Percentiles rank a stretch among this genome's conserved stretches.
Evolutionary conservation across 805 yeast species (phyloP).

Genomic region (Cyberlindnera galapagoensis): DNA sequence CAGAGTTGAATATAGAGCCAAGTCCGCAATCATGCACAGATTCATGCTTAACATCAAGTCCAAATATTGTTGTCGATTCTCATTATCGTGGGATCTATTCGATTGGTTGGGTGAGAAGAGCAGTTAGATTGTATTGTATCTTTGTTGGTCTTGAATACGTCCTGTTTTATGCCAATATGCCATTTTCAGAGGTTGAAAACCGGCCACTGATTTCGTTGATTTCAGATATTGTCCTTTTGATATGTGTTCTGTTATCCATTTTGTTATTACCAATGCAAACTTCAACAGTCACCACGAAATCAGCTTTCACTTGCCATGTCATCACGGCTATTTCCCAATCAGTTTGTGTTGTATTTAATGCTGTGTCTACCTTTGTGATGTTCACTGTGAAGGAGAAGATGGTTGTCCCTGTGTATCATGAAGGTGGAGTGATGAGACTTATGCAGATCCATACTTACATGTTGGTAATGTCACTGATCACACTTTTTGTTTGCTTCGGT

Average conservation of each 20-base stretch:
- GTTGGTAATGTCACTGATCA: background rate
- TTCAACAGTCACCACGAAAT: conserved; percentile 5
- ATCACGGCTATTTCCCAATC: conserved; percentile 3
- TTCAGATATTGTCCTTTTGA: conserved; percentile 5
- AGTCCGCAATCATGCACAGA: too few relatives aligned
- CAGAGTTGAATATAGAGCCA: too few relatives aligned
- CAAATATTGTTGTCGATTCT: conserved; percentile 2
- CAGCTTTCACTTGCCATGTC: conserved; percentile 3
- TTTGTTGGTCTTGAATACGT: conserved; percentile 12
- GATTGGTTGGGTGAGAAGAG: conserved; percentile 1
- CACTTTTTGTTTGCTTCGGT: conserved; percentile 1
- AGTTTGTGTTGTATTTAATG: background rate
- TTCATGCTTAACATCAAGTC: too few relatives aligned
- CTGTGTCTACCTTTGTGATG: background rate
- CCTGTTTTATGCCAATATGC: conserved; percentile 8
- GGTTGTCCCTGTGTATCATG: background rate
- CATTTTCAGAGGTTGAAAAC: conserved; percentile 15
- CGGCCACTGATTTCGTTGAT: conserved; percentile 15
- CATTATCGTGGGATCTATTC: conserved; percentile 5
- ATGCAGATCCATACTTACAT: conserved; percentile 1
- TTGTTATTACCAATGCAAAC: conserved; percentile 6
- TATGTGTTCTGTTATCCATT: conserved; percentile 8
- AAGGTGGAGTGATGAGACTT: background rate
- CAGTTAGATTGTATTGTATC: conserved; percentile 1
- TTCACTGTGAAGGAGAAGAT: background rate